Evolutionary conservation across 164 flowering plant genomes (phyloP), one percentile per base, ranked within the genome.

Genomic region (Brasenia schreberi): DNA sequence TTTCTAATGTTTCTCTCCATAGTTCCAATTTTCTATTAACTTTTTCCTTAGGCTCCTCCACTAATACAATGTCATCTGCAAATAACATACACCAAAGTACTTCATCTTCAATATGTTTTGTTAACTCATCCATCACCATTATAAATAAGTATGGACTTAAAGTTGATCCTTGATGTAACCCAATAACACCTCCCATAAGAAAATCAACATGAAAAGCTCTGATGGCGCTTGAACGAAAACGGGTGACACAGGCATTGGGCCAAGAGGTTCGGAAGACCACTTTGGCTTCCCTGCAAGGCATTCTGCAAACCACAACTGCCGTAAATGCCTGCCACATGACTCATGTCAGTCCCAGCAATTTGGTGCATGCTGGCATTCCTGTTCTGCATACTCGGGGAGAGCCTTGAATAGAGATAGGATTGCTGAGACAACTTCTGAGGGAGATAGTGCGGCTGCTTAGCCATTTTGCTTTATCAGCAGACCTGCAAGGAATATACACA

Each of bases 121-220:
- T n/a, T n/a, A n/a, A n/a, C n/a, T n/a, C n/a, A n/a, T n/a, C n/a
- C n/a, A n/a, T n/a, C n/a, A n/a, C n/a, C n/a, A n/a, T n/a, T n/a
- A n/a, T n/a, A n/a, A n/a, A n/a, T n/a, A n/a, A n/a, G n/a, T n/a
- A n/a, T n/a, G n/a, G n/a, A n/a, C n/a, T n/a, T n/a, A n/a, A n/a
- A n/a, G n/a, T n/a, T n/a, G n/a, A n/a, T n/a, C n/a, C n/a, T n/a
- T n/a, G n/a, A n/a, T n/a, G n/a, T n/a, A n/a, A n/a, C n/a, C n/a
- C n/a, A n/a, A n/a, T n/a, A 4, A 60, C 7, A 4, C 85, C 84
- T 65, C 83, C 83, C 85, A 80, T 82, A 65, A 82, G 80, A 68
- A 82, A 83, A 70, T 83, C 86, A 61, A 76, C 66, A 44, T 69
- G 19, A 59, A 83, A 83, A 18, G 77, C 78, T 0, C 86, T 5